Conservation (phyloP, 2,329 filamentous ascomycete species). For the Ophiocordyceps sinensis region DNA sequence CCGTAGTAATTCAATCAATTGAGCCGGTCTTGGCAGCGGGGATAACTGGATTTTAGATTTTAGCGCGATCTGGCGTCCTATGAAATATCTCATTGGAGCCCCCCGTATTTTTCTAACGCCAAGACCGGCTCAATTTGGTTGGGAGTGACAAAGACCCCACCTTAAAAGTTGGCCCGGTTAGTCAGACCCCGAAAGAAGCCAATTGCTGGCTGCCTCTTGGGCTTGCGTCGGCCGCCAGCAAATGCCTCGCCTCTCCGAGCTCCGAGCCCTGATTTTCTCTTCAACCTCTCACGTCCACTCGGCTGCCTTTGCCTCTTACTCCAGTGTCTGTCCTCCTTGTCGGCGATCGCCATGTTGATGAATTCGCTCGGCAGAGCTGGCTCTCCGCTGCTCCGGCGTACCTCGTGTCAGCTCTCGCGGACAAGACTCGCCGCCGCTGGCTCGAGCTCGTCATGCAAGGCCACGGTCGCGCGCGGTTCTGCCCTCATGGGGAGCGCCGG, state of each 20-base stretch:
- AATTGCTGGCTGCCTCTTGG: not conserved
- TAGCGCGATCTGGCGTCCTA: no score
- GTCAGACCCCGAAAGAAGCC: no score
- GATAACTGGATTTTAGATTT: no score
- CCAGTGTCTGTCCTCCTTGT: not conserved
- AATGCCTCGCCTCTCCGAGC: constrained; percentile 13
- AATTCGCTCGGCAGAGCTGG: constrained; percentile 51
- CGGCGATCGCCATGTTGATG: constrained; percentile 51
- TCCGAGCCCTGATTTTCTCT: constrained; percentile 8
- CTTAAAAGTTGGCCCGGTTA: no score
- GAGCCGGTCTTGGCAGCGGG: no score
- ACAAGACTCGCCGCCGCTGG: constrained; percentile 23
- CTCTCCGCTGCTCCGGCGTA: constrained; percentile 44
- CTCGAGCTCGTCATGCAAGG: constrained; percentile 27
- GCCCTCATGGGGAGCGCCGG: constrained; percentile 33
- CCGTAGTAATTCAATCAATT: no score
- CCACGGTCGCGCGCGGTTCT: constrained; percentile 22
- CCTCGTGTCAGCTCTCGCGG: constrained; percentile 30
- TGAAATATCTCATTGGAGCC: no score
- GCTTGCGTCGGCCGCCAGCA: constrained; percentile 2
- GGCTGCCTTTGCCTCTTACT: not conserved
- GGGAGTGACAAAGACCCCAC: no score
- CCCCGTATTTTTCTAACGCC: no score
- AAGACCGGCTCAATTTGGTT: no score
- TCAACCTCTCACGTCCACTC: constrained; percentile 4